Evolutionary conservation across 495 filamentous ascomycete genomes (phyloP), one percentile per base, ranked within the genome.

Genomic region (Penicillium maclennaniae): DNA sequence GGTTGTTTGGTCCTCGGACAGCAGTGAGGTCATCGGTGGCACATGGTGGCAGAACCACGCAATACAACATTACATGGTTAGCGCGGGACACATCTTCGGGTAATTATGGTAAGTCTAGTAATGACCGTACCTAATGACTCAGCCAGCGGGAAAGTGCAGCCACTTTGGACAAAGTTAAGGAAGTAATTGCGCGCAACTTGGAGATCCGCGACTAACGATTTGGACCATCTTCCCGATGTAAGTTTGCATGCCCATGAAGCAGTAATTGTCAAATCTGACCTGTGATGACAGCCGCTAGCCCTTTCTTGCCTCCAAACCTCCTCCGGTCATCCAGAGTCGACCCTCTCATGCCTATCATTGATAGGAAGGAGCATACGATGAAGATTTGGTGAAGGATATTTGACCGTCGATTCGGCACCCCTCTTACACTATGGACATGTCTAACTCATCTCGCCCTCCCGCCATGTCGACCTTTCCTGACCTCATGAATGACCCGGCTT

Each of bases 401-500:
- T 54, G 42, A 61, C 49, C 58, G 61, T 59, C 58, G 46, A 59
- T 15, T 58, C 45, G 55, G 58, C 58, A 54, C 56, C 27, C 46
- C 27, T 23, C 38, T 42, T 17, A 19, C 54, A 59, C 19, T 1
- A 73, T 73, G 69, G 68, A 70, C 3, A 56, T 55, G 31, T 34
- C 10, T 12, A 12, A 34, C 31, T 34, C 31, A 1, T 34, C 31
- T 34, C 31, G 31, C 10, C 10, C 10, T 12, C 31, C 31, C 9
- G 31, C 31, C 31, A 34, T 34, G 31, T 34, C 31, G 9, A 14
- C 63, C n/a, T 69, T 67, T 20, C 78, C 81, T 26, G 85, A 87
- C 59, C 49, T 86, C 49, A 87, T 86, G 84, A 87, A 87, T 70
- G 83, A 87, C 55, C 77, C 81, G 38, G 69, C 79, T 47, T 83